phyloP scores from a whole-genome alignment of 208 protist species.

The Phytomonas francai region DNA sequence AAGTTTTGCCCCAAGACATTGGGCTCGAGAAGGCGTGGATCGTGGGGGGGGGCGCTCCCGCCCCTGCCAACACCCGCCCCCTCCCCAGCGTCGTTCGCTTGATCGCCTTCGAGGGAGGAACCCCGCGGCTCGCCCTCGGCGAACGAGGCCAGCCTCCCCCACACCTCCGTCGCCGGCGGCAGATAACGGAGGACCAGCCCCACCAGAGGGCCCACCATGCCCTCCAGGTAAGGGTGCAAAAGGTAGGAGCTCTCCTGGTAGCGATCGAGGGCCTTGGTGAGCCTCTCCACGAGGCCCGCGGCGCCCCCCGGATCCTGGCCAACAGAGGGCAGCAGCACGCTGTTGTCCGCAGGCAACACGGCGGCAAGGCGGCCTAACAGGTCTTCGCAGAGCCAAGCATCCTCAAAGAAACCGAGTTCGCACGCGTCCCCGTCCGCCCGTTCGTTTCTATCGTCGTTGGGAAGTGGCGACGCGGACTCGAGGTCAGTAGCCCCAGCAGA shows the following conservation, averaged over 20 bases:
- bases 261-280: constrained; percentile 70
- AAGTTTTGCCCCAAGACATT: constrained; percentile 55
- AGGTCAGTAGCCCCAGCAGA: not conserved
- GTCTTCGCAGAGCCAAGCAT: constrained; percentile 39
- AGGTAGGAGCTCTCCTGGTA: constrained; percentile 94
- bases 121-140: not conserved
- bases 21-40: constrained; percentile 9
- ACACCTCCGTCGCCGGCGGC: constrained; percentile 26
- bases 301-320: constrained; percentile 51
- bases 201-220: constrained; percentile 74
- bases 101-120: not conserved
- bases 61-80: not conserved
- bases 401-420: constrained; percentile 76
- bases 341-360: constrained; percentile 27
- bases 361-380: constrained; percentile 29
- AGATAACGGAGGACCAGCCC: constrained; percentile 42
- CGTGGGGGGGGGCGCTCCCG: not conserved
- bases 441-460: not conserved
- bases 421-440: constrained; percentile 29
- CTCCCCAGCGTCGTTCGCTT: constrained; percentile 11
- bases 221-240: constrained; percentile 87
- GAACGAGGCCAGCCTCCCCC: constrained; percentile 8
- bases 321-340: constrained; percentile 36
- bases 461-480: not conserved
- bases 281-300: constrained; percentile 37